Percentiles rank a stretch among this genome's conserved stretches.
Evolutionary conservation across 1,284 basidiomycete genomes (phyloP).

Genomic region (Ceratobasidium sp.): DNA sequence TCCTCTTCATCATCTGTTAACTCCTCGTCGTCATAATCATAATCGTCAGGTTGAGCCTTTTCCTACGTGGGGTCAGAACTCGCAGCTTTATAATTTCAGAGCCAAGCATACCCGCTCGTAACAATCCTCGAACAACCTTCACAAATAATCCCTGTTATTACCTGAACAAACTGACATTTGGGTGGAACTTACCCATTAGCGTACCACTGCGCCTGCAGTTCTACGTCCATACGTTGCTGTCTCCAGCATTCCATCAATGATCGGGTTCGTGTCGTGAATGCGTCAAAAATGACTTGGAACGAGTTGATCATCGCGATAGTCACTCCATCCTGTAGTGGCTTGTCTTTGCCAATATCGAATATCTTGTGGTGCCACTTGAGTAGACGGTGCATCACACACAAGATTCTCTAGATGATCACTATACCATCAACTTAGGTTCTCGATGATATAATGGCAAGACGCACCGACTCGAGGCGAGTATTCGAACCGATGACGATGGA

Average conservation of each 20-base stretch:
- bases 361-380: conserved; percentile 38
- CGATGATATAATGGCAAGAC: background rate
- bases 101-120: conserved; percentile 9
- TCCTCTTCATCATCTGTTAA: conserved; percentile 12
- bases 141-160: background rate
- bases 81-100: background rate
- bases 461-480: conserved; percentile 35
- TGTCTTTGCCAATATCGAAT: conserved; percentile 38
- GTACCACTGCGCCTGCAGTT: conserved; percentile 35
- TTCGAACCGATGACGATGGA: conserved; percentile 2
- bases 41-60: conserved; percentile 7
- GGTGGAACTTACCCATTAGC: conserved; percentile 21
- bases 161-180: background rate
- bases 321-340: conserved; percentile 31
- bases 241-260: conserved; percentile 37
- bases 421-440: background rate
- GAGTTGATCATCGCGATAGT: conserved; percentile 21
- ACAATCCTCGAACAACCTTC: conserved; percentile 36
- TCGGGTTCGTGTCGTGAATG: conserved; percentile 28
- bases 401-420: conserved; percentile 21
- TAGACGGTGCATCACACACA: conserved; percentile 35
- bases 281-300: conserved; percentile 38
- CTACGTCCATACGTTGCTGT: conserved; percentile 28
- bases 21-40: conserved; percentile 32
- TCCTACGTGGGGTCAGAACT: background rate